phyloP scores from a whole-genome alignment of 2,329 filamentous ascomycete species.

The Phyllosticta citriasiana region DNA sequence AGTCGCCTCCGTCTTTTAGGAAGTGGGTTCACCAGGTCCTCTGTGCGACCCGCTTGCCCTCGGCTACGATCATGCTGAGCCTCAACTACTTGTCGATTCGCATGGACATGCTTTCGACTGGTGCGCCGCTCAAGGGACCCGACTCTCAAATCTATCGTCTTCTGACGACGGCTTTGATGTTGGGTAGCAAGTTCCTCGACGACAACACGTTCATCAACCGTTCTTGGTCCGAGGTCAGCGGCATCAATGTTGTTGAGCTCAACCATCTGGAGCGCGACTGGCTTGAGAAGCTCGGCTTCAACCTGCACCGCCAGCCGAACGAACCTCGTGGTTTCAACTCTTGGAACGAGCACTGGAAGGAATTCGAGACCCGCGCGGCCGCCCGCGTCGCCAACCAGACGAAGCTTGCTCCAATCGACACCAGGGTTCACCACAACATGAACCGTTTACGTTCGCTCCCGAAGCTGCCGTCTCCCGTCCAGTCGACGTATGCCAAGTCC shows the following conservation, averaged over 20 bases:
- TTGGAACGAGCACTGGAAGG: slow-evolving; percentile 58
- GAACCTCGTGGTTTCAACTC: slow-evolving; percentile 60
- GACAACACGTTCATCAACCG: slow-evolving; percentile 98
- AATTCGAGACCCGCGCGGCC: slow-evolving; percentile 44
- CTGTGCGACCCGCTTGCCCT: slow-evolving; percentile 79
- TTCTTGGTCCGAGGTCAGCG: slow-evolving; percentile 92
- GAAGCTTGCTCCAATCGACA: slow-evolving; percentile 54
- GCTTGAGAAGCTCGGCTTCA: slow-evolving; percentile 73
- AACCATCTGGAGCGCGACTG: slow-evolving; percentile 82
- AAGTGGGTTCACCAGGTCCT: slow-evolving; percentile 90
- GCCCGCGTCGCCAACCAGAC: slow-evolving; percentile 28
- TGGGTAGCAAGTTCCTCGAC: slow-evolving; percentile 92
- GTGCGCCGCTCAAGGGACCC: slow-evolving; percentile 34
- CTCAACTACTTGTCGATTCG: slow-evolving; percentile 82
- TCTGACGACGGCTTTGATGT: slow-evolving; percentile 71
- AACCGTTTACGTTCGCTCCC: slow-evolving; percentile 6
- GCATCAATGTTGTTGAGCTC: slow-evolving; percentile 72
- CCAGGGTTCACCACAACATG: slow-evolving; percentile 43
- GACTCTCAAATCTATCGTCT: slow-evolving; percentile 75
- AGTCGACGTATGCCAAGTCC: slow-evolving; percentile 31
- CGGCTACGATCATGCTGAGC: slow-evolving; percentile 81
- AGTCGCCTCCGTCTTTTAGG: slow-evolving; percentile 64
- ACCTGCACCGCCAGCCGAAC: slow-evolving; percentile 76
- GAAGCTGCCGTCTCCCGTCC: slow-evolving; percentile 8
- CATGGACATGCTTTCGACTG: slow-evolving; percentile 60